These are phyloP conservation scores for Byssothecium circinans DNA, from an alignment of 2,329 filamentous ascomycete species.

Conservation along the genomic window DNA sequence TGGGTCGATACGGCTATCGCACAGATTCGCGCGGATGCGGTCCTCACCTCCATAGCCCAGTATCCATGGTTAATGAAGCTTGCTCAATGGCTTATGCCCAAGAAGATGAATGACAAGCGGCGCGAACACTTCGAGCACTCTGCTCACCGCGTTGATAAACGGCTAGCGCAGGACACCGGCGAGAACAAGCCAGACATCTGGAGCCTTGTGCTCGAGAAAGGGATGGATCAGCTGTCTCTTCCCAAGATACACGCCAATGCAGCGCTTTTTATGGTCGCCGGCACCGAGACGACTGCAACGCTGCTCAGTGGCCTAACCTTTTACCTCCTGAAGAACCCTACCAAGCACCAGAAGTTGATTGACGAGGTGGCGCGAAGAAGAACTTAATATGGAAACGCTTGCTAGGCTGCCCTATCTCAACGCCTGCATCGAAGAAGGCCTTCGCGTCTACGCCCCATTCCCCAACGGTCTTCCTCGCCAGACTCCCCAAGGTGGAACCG, in stretches of 20 bases:
- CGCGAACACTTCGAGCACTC: slow-evolving; percentile 22
- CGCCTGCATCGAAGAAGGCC: slow-evolving; percentile 47
- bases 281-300: slow-evolving; percentile 49
- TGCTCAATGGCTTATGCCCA: slow-evolving; percentile 9
- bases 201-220: slow-evolving; percentile 41
- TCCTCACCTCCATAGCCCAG: slow-evolving; percentile 7
- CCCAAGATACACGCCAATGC: slow-evolving; percentile 46
- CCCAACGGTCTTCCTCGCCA: slow-evolving; percentile 37
- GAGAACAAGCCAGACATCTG: slow-evolving; percentile 44
- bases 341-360: slow-evolving; percentile 31
- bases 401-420: slow-evolving; percentile 40
- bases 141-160: slow-evolving; percentile 29
- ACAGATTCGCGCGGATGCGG: slow-evolving; percentile 15
- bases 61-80: slow-evolving; percentile 11
- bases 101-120: slow-evolving; percentile 14
- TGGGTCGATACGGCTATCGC: slow-evolving; percentile 38
- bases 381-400: slow-evolving; percentile 39
- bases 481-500: slow-evolving; percentile 40
- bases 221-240: slow-evolving; percentile 21
- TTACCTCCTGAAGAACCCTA: slow-evolving; percentile 34
- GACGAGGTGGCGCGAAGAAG: too few species aligned
- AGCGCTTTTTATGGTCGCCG: slow-evolving; percentile 44
- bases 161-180: slow-evolving; percentile 28
- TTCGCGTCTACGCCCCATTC: slow-evolving; percentile 49
- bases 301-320: slow-evolving; percentile 44